Base-by-base conservation (phyloP, 1,284 basidiomycete species). In the Salmacisia buchloeana region DNA sequence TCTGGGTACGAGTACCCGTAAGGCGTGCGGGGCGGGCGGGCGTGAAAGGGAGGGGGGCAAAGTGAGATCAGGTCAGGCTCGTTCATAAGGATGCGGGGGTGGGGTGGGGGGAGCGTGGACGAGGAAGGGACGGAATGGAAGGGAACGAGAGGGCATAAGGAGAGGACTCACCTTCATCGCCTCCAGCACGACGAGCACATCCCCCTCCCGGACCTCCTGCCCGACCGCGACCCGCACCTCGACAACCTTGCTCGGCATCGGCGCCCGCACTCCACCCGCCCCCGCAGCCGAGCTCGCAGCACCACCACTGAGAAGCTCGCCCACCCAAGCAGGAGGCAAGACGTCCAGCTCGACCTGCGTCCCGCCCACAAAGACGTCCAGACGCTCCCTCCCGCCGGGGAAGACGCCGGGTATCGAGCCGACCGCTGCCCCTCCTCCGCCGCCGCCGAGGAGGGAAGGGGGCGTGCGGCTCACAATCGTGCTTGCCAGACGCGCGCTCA, bases 181-280 rank as follows among this genome's bases (percentile, higher is more conserved):
- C 82, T 94, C 92, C 71, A 94, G 81, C 23, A 94, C 87, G 33
- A 92, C 87, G 12, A 91, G 83, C 7, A 86, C 86, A 76, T 93
- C 88, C 0, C 90, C 91, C 78, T 85, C 86, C 78, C 87, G 85
- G n/a, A 94, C 89, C 39, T 80, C 81, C 63, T 93, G 88, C 0
- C 91, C 92, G 2, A 85, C 82, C 64, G 83, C 83, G 27, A 93
- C 91, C 52, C 85, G 85, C 57, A 94, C 88, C 67, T 94, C 91
- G 2, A 94, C 91, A 3, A 75, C 69, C 45, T 69, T 71, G 62
- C 59, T 58, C 2, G 69, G 72, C 70, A 74, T 71, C 15, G 69
- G 69, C 0, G 57, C 25, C 18, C 56, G 27, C 3, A 71, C 43
- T 18, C 49, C 21, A 7, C 27, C 25, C 61, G 56, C 25, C 59